Evolutionary conservation across 139 green algal species (phyloP).

Genomic region (Closterium sp.): DNA sequence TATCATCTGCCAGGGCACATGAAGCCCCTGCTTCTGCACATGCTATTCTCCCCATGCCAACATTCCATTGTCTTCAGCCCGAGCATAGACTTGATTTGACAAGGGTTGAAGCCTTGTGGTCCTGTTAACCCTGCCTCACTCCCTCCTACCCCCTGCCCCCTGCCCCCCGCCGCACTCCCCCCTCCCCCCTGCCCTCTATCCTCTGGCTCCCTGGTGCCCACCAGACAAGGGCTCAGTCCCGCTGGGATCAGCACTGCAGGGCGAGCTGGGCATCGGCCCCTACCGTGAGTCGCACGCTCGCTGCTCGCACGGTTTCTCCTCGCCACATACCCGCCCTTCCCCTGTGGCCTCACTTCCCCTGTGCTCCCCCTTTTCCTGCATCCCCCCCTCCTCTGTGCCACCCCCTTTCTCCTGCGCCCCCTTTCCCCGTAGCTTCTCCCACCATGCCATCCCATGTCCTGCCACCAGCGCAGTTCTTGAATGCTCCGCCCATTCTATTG

Average conservation of each 20-base stretch:
- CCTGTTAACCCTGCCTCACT: not conserved
- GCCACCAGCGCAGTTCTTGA: not conserved
- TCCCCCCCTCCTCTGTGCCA: not conserved
- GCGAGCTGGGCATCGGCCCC: conserved; percentile 6
- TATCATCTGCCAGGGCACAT: too few relatives aligned
- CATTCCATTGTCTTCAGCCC: too few relatives aligned
- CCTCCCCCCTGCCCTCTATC: not conserved
- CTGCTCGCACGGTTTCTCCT: not conserved
- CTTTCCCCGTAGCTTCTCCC: too few relatives aligned
- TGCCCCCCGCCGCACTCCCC: not conserved
- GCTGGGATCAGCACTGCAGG: not conserved
- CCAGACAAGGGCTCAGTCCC: not conserved
- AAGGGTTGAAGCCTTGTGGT: too few relatives aligned
- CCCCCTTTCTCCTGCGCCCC: too few relatives aligned
- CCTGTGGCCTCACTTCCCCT: not conserved
- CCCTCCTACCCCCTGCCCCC: not conserved
- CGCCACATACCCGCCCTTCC: not conserved
- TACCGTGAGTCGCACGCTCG: conserved; percentile 1
- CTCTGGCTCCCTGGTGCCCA: too few relatives aligned
- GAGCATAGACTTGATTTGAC: too few relatives aligned
- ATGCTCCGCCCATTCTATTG: too few relatives aligned
- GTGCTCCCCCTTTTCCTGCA: not conserved
- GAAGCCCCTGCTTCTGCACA: too few relatives aligned
- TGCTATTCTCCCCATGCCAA: too few relatives aligned
- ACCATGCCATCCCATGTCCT: too few relatives aligned